Base-by-base conservation (phyloP, 2,329 filamentous ascomycete species). In the Xylariaceae sp. region DNA sequence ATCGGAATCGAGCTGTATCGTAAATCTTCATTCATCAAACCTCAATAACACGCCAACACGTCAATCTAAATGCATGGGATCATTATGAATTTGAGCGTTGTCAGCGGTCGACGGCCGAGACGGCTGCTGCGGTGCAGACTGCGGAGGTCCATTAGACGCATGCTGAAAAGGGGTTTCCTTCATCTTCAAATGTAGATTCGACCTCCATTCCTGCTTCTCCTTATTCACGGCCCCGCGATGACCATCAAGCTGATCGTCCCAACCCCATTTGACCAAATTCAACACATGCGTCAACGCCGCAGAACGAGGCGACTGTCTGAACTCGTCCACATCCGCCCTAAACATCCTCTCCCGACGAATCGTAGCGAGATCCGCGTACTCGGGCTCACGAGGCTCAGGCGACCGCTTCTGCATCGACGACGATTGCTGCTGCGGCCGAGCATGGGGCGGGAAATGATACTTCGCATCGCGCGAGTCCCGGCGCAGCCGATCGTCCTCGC, bases 251-350 rank as follows among this genome's bases (percentile, higher is more conserved):
- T 65, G 63, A 2, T 58, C 63, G 18, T 68, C 55, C 60, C 62
- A 62, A 34, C 60, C 62, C 60, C 60, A 64, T 47, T 64, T 60
- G 8, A 62, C 48, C 60, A 66, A 60, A 9, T 64, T 65, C 30
- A 65, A 55, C 53, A 64, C 52, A 17, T 60, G 51, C 18, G 59
- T 65, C 58, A 66, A 52, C 1, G 66, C 65, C 2, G 47, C 58
- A 34, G 64, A 57, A 52, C 69, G 68, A 13, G 69, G 67, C 54
- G 66, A 35, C 51, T 62, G 60, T 30, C 59, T 56, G 4, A 17
- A 35, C 23, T 55, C 59, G 53, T 57, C 58, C 9, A 57, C 53
- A 5, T 42, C 50, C 50, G 34, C 34, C 44, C 10, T 63, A 17
- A 54, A 63, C 62, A 47, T 66, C 23, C 30, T 67, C 42, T 53